Conservation (phyloP, 164 flowering plant species). For the Nelumbo lutea region DNA sequence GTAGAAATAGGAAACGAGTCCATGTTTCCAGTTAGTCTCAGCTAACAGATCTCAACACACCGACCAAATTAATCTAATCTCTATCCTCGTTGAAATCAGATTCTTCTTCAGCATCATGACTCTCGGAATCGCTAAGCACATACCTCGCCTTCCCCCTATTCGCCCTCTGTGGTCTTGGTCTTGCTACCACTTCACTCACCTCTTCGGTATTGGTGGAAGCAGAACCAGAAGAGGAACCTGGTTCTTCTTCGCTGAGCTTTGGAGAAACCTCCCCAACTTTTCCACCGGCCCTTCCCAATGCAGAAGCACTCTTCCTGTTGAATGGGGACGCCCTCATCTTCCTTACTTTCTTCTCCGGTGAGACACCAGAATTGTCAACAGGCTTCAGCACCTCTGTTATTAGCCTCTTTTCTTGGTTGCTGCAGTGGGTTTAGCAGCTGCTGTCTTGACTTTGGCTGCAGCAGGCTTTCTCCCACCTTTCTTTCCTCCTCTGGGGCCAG, state of each 20-base stretch:
- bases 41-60: neutral
- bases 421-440: conserved; percentile 28
- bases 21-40: neutral
- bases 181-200: conserved; percentile 24
- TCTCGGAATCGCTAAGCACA: conserved; percentile 73
- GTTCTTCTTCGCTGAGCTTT: conserved; percentile 17
- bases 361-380: conserved; percentile 32
- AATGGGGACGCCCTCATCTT: conserved; percentile 86
- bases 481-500: conserved; percentile 23
- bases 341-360: conserved; percentile 84
- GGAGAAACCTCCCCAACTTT: conserved; percentile 18
- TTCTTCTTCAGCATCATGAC: conserved; percentile 41
- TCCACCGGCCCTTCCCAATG: conserved; percentile 35
- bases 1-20: too few species aligned
- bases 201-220: conserved; percentile 24
- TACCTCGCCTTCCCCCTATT: conserved; percentile 35
- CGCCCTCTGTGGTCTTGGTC: conserved; percentile 55
- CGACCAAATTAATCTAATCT: neutral
- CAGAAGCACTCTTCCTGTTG: conserved; percentile 85
- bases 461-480: conserved; percentile 54
- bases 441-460: conserved; percentile 31
- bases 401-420: conserved; percentile 48
- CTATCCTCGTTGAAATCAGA: conserved; percentile 44
- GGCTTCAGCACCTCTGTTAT: conserved; percentile 61
- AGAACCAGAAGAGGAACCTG: conserved; percentile 17